phyloP scores from a whole-genome alignment of 768 basidiomycete genomes.

The Trametes villosa region DNA sequence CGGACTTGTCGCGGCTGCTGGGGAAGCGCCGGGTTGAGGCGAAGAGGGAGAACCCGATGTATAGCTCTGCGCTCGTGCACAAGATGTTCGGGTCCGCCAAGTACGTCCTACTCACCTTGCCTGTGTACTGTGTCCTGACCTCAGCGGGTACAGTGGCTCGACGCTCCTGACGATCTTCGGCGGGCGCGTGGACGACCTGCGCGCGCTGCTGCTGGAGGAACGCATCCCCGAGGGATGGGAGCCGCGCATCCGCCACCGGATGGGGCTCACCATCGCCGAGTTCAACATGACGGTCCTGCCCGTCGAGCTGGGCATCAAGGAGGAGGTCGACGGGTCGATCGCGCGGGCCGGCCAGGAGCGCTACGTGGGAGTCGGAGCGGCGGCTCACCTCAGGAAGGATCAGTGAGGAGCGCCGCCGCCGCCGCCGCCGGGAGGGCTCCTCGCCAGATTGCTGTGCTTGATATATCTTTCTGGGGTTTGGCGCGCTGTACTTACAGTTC shows the following conservation, averaged over 20 bases:
- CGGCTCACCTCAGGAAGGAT: conserved; percentile 10
- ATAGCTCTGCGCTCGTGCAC: conserved; percentile 52
- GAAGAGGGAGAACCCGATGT: conserved; percentile 57
- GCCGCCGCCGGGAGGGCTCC: too few species aligned
- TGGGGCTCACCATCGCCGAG: conserved; percentile 60
- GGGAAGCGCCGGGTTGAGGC: conserved; percentile 66
- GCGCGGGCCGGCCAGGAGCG: not conserved
- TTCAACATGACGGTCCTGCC: conserved; percentile 51
- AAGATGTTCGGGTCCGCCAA: conserved; percentile 69
- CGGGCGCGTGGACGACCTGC: conserved; percentile 58
- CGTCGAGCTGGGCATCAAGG: conserved; percentile 38
- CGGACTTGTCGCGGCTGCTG: conserved; percentile 61
- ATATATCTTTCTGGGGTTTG: not conserved
- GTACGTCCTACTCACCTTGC: conserved; percentile 43
- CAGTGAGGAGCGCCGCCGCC: not conserved
- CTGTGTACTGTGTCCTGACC: not conserved
- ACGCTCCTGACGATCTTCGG: conserved; percentile 71
- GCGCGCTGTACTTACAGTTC: not conserved
- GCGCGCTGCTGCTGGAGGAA: conserved; percentile 65
- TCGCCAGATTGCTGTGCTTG: too few species aligned
- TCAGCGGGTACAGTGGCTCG: conserved; percentile 43
- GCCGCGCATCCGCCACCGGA: conserved; percentile 52
- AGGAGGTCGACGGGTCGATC: conserved; percentile 29
- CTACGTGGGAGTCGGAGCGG: not conserved
- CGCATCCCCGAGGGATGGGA: conserved; percentile 76